Conservation (phyloP, 1,139 yeast genomes). For the Meyerozyma athensensis region DNA sequence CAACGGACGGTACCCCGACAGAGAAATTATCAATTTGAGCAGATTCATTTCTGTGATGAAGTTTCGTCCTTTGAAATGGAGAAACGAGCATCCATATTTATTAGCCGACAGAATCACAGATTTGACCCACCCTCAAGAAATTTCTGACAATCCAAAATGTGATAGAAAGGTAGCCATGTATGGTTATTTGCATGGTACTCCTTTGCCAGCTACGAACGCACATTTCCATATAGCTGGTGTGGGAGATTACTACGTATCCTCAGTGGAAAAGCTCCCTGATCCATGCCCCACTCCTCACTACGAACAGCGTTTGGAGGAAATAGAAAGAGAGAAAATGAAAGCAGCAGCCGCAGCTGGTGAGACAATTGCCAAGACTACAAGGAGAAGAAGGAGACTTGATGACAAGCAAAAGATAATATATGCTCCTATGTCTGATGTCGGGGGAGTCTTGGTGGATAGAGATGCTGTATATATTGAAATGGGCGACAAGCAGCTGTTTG, state of each 20-base stretch:
- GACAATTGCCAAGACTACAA: constrained; percentile 46
- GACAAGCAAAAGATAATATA: constrained; percentile 92
- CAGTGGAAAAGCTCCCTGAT: constrained; percentile 88
- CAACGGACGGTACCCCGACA: constrained; percentile 95
- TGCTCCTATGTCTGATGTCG: constrained; percentile 99
- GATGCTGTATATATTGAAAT: constrained; percentile 97
- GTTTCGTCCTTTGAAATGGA: constrained; percentile 96
- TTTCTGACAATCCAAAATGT: constrained; percentile 73
- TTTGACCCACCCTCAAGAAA: constrained; percentile 82
- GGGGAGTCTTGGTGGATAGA: constrained; percentile 93
- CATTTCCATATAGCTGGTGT: constrained; percentile 93
- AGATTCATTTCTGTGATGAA: constrained; percentile 96
- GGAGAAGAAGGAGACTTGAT: constrained; percentile 85
- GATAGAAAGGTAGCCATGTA: constrained; percentile 89
- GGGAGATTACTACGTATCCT: constrained; percentile 76
- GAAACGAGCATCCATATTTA: constrained; percentile 95
- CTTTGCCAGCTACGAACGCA: constrained; percentile 68
- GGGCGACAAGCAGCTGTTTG: constrained; percentile 58
- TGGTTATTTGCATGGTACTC: constrained; percentile 94
- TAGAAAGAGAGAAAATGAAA: constrained; percentile 65
- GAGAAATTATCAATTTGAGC: constrained; percentile 88
- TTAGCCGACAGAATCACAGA: constrained; percentile 93
- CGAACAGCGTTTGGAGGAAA: constrained; percentile 79
- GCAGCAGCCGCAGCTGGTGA: constrained; percentile 60
- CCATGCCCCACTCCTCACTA: constrained; percentile 98